These are phyloP conservation scores for Calendula officinalis DNA, from an alignment of 129 eudicot genomes.

Conservation along the genomic window DNA sequence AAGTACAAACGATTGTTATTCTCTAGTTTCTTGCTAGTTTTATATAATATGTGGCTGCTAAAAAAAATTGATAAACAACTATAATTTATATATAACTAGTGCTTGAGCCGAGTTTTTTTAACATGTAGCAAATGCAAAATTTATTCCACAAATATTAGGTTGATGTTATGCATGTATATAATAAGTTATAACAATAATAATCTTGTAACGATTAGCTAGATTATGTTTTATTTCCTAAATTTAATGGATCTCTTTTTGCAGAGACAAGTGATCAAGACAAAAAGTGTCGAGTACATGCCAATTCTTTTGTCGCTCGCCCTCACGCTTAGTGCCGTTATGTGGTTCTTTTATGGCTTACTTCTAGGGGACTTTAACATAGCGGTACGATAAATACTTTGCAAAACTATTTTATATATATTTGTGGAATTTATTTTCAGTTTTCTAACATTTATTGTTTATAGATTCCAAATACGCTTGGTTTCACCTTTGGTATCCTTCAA, in stretches of 20 bases:
- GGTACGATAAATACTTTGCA: slow-evolving; percentile 30
- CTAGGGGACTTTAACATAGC: slow-evolving; percentile 69
- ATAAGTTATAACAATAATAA: too few relatives aligned
- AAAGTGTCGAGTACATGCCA: slow-evolving; percentile 96
- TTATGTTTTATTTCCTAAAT: neutral
- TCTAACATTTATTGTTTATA: slow-evolving; percentile 17
- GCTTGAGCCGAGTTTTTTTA: too few relatives aligned
- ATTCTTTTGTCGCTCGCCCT: slow-evolving; percentile 67
- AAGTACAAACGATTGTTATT: slow-evolving; percentile 21
- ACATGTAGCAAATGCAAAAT: too few relatives aligned
- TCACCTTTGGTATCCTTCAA: slow-evolving; percentile 61
- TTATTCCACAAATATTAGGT: too few relatives aligned
- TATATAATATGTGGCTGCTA: too few relatives aligned
- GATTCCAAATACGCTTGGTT: slow-evolving; percentile 76
- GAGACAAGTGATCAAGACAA: slow-evolving; percentile 87
- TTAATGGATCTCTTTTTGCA: slow-evolving; percentile 25
- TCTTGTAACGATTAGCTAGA: too few relatives aligned
- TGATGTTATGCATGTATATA: too few relatives aligned
- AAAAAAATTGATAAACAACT: too few relatives aligned
- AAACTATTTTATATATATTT: neutral
- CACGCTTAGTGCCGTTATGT: slow-evolving; percentile 81
- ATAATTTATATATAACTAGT: too few relatives aligned
- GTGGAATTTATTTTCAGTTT: neutral
- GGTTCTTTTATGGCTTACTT: slow-evolving; percentile 87
- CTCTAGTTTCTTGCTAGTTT: too few relatives aligned